phyloP scores from a whole-genome alignment of 2,329 filamentous ascomycete species.

The Pseudogymnoascus destructans region DNA sequence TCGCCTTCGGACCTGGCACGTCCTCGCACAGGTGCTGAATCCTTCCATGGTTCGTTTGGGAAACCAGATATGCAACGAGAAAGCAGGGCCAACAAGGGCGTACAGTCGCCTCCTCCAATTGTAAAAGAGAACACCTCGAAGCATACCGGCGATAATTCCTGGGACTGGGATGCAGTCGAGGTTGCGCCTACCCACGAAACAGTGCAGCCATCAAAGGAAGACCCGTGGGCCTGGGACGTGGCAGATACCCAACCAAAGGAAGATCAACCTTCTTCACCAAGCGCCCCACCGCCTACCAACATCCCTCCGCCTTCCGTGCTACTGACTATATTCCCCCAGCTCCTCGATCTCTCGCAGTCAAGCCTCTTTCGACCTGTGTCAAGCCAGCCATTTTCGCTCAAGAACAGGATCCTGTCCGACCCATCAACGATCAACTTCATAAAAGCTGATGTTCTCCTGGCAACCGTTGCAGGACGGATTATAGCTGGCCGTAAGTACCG shows the following conservation, averaged over 20 bases:
- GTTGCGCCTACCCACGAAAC: background rate
- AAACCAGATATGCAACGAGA: conserved; percentile 6
- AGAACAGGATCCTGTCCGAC: conserved; percentile 51
- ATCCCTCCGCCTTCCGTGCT: conserved; percentile 79
- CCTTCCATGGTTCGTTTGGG: background rate
- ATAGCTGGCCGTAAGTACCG: conserved; percentile 74
- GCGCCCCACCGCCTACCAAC: conserved; percentile 57
- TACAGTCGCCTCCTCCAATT: background rate
- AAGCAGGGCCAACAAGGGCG: conserved; percentile 13
- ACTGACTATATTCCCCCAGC: conserved; percentile 58
- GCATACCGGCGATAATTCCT: background rate
- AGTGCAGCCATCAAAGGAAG: conserved; percentile 10
- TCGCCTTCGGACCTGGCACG: conserved; percentile 19
- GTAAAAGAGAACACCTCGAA: background rate
- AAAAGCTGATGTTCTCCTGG: conserved; percentile 47
- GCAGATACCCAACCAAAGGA: conserved; percentile 17
- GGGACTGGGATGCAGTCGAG: background rate
- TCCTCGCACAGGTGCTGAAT: background rate
- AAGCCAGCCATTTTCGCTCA: conserved; percentile 42
- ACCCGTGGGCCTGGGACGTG: conserved; percentile 26
- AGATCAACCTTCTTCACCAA: background rate
- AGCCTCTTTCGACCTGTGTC: conserved; percentile 53
- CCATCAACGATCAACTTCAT: conserved; percentile 50
- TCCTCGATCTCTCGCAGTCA: conserved; percentile 53
- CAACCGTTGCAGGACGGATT: conserved; percentile 60